phyloP scores from a whole-genome alignment of 192 early-diverging fungal genomes.

The Backusella australiensis region DNA sequence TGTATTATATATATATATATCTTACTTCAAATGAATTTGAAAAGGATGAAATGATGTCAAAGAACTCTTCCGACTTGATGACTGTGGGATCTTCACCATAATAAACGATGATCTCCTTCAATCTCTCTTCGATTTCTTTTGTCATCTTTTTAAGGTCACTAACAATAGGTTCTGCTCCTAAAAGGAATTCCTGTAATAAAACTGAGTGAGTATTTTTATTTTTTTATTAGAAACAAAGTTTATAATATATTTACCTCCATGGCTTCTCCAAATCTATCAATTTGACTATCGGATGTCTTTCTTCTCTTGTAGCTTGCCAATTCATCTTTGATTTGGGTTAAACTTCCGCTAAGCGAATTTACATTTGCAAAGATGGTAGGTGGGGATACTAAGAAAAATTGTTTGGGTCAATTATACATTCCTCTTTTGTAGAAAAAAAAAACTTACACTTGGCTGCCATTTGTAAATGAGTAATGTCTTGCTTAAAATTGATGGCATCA shows the following conservation, averaged over 20 bases:
- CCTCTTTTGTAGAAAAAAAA: neutral
- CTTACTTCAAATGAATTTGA: slow-evolving; percentile 45
- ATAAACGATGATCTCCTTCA: slow-evolving; percentile 43
- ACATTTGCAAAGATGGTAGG: slow-evolving; percentile 48
- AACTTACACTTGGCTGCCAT: slow-evolving; percentile 44
- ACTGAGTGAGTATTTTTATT: neutral
- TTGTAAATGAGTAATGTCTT: slow-evolving; percentile 53
- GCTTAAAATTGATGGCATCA: slow-evolving; percentile 43
- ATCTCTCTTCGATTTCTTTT: slow-evolving; percentile 43
- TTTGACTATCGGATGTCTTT: slow-evolving; percentile 33
- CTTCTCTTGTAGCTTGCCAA: slow-evolving; percentile 18
- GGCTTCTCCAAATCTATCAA: slow-evolving; percentile 44
- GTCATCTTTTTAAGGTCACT: slow-evolving; percentile 37
- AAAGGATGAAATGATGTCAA: slow-evolving; percentile 49
- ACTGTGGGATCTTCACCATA: slow-evolving; percentile 52
- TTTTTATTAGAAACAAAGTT: neutral
- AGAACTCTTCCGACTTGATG: slow-evolving; percentile 57
- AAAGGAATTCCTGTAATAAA: slow-evolving; percentile 41
- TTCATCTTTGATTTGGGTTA: slow-evolving; percentile 48
- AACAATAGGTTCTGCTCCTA: slow-evolving; percentile 44
- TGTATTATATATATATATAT: neutral
- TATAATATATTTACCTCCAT: slow-evolving; percentile 46
- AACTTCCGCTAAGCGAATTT: slow-evolving; percentile 38
- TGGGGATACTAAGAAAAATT: slow-evolving; percentile 39
- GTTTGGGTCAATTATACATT: neutral